Base-by-base conservation (phyloP, 371 early-diverging fungal genomes). In the Phascolomyces articulosus region DNA sequence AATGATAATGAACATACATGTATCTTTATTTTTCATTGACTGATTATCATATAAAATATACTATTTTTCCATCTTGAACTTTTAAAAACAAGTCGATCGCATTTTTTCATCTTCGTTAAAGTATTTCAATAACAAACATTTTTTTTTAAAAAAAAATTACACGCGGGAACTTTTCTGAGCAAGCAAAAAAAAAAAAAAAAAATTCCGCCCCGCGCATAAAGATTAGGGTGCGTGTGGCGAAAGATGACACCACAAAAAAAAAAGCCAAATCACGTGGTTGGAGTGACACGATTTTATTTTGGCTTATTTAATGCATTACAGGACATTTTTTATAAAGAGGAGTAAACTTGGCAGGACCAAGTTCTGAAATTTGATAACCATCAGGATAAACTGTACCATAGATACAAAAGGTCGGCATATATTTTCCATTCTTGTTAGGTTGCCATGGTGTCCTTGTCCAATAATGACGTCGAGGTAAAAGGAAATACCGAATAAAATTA, bases 311-410 rank as follows among this genome's bases (percentile, higher is more conserved):
- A 21, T 62, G 63, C 41, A 55, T 53, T 2, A 62, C 55, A 7
- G 66, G 66, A 18, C 66, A 65, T 26, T 58, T n/a, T n/a, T n/a
- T n/a, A n/a, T n/a, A n/a, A n/a, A n/a, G 40, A 11, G 69, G 69
- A 27, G 68, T 9, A 28, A 77, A 73, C 67, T 75, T 76, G 2
- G 63, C 65, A 1, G 80, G 80, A 2, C 81, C 81, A 7, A 80
- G 49, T 26, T 80, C 81, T 23, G 69, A 64, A 28, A 77, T 64
- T 4, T 57, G 53, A 26, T 80, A 80, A 0, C 81, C 81, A 40
- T 74, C 60, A 3, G 73, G 63, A 58, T 75, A 75, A 3, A 74
- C 65, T 9, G 41, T 55, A 20, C 31, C 55, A 63, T 71, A 75
- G 55, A 74, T 60, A 64, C 71, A 51, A 60, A 57, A 77, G 0